Conservation (phyloP, 345 rosid species). For the Balakata baccata region DNA sequence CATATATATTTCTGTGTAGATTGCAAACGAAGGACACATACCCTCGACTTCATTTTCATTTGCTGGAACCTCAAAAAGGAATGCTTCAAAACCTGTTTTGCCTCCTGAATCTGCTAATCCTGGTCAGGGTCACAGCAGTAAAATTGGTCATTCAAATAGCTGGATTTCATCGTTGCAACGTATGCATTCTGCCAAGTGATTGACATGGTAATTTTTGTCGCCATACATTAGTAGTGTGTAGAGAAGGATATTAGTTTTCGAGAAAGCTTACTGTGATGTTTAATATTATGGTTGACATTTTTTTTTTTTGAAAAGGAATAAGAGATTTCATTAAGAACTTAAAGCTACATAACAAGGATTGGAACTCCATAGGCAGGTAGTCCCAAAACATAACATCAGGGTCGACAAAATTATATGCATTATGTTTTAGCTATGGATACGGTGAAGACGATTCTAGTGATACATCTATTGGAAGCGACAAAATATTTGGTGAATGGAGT, state of each 20-base stretch:
- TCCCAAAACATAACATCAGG: constrained; percentile 11
- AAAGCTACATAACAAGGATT: too few species aligned
- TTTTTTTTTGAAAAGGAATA: too few species aligned
- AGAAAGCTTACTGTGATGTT: constrained; percentile 27
- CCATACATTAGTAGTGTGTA: constrained; percentile 8
- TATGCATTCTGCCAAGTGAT: constrained; percentile 62
- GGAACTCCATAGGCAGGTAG: too few species aligned
- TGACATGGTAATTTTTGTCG: constrained; percentile 33
- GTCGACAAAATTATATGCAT: constrained; percentile 26
- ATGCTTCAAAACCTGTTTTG: constrained; percentile 40
- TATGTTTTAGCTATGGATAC: constrained; percentile 33
- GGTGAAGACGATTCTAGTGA: constrained; percentile 33
- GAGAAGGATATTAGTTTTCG: constrained; percentile 24
- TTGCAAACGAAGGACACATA: constrained; percentile 39
- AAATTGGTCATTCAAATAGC: constrained; percentile 58
- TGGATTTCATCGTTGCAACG: constrained; percentile 79
- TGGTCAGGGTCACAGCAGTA: constrained; percentile 48
- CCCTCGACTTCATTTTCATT: constrained; percentile 55
- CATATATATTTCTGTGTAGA: constrained; percentile 30
- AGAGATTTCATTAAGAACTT: too few species aligned
- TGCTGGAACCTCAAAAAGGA: constrained; percentile 65
- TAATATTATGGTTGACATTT: constrained; percentile 28
- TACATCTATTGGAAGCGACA: constrained; percentile 32
- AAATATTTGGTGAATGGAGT: constrained; percentile 30
- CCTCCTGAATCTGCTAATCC: constrained; percentile 56